Percentiles rank a stretch among this genome's conserved stretches.
Conservation (phyloP, 331 rosid genomes). For the Quercus phellos region DNA sequence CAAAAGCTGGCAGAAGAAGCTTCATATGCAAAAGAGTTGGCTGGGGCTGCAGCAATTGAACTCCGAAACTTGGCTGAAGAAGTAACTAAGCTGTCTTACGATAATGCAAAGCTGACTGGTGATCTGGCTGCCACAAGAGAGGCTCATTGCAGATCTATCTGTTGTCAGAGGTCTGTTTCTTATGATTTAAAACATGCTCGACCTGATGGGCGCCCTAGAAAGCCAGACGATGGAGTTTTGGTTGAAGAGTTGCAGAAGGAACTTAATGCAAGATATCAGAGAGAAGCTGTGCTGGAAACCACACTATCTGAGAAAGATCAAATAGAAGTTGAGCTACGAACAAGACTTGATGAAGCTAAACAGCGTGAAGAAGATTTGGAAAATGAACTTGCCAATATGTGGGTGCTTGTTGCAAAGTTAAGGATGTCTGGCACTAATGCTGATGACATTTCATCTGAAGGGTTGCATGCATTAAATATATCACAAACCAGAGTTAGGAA, state of each 20-base stretch:
- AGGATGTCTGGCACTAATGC: slow-evolving; percentile 37
- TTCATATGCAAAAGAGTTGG: slow-evolving; percentile 85
- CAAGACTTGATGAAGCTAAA: slow-evolving; percentile 59
- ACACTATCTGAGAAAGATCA: slow-evolving; percentile 50
- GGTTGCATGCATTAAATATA: slow-evolving; percentile 31
- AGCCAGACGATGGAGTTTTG: slow-evolving; percentile 37
- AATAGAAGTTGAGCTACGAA: slow-evolving; percentile 50
- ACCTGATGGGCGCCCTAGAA: slow-evolving; percentile 31
- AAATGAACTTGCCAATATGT: slow-evolving; percentile 71
- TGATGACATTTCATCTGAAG: slow-evolving; percentile 39
- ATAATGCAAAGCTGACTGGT: slow-evolving; percentile 65
- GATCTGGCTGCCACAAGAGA: slow-evolving; percentile 55
- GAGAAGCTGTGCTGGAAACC: slow-evolving; percentile 64
- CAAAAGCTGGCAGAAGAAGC: slow-evolving; percentile 78
- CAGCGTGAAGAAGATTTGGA: slow-evolving; percentile 57
- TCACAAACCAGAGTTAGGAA: slow-evolving; percentile 30
- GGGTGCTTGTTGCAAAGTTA: slow-evolving; percentile 46
- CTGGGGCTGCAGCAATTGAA: slow-evolving; percentile 84
- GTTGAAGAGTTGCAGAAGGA: slow-evolving; percentile 59
- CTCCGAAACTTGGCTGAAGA: slow-evolving; percentile 80
- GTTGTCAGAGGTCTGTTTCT: slow-evolving; percentile 36
- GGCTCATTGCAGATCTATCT: slow-evolving; percentile 37
- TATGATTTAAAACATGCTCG: slow-evolving; percentile 36
- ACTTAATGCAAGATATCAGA: slow-evolving; percentile 54
- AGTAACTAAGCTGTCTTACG: slow-evolving; percentile 80